Conservation (phyloP, 306 rosid genomes). For the Corylus americana region DNA sequence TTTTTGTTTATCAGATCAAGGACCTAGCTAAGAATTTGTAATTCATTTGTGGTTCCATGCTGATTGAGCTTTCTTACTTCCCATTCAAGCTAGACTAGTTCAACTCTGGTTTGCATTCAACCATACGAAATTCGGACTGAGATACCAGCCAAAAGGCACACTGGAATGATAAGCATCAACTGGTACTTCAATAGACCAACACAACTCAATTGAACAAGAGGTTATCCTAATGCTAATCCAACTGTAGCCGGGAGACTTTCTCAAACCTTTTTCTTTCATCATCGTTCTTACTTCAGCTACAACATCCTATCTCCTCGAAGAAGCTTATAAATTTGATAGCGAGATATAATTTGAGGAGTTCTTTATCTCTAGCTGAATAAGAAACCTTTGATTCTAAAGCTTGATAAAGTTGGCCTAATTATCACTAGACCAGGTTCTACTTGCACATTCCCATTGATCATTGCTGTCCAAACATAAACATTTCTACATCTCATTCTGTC, state of each 20-base stretch:
- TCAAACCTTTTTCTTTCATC: slow-evolving; percentile 76
- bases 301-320: slow-evolving; percentile 63
- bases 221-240: slow-evolving; percentile 52
- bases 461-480: slow-evolving; percentile 69
- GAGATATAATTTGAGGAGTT: slow-evolving; percentile 75
- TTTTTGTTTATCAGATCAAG: too few relatives aligned
- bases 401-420: slow-evolving; percentile 56
- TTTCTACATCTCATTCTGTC: slow-evolving; percentile 61
- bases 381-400: slow-evolving; percentile 49
- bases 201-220: too few relatives aligned
- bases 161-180: neutral
- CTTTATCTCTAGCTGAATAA: slow-evolving; percentile 64
- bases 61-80: neutral
- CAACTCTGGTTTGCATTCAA: neutral
- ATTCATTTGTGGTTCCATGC: neutral
- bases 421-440: neutral
- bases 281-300: slow-evolving; percentile 64
- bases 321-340: slow-evolving; percentile 67
- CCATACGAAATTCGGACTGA: neutral
- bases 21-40: too few relatives aligned
- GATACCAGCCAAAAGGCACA: neutral
- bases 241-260: slow-evolving; percentile 77
- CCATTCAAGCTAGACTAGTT: neutral
- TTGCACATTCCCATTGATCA: slow-evolving; percentile 63
- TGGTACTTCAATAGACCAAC: too few relatives aligned